Conservation (phyloP, 192 early-diverging fungal species). For the Coemansia sp. region DNA sequence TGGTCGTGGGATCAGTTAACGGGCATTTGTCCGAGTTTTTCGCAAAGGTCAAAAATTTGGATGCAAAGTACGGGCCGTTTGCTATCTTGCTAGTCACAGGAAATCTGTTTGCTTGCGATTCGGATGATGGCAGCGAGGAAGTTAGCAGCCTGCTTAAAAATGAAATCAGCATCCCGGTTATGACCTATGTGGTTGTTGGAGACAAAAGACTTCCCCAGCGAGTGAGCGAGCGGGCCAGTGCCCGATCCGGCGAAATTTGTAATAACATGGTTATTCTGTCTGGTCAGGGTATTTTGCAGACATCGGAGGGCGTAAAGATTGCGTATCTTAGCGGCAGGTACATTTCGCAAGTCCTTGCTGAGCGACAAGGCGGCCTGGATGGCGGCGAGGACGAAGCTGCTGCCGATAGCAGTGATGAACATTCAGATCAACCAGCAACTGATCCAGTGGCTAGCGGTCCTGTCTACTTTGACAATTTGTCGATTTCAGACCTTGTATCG, state of each 20-base stretch:
- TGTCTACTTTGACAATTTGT: conserved; percentile 20
- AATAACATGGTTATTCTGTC: conserved; percentile 72
- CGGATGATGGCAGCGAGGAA: conserved; percentile 47
- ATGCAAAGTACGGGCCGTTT: conserved; percentile 84
- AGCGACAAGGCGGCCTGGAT: not conserved
- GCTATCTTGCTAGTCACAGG: conserved; percentile 76
- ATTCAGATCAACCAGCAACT: not conserved
- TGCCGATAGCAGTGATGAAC: not conserved
- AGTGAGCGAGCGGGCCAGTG: conserved; percentile 54
- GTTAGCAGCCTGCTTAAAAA: conserved; percentile 56
- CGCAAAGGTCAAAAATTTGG: conserved; percentile 68
- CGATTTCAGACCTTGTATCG: conserved; percentile 20
- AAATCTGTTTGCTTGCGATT: conserved; percentile 66
- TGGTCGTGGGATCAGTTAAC: conserved; percentile 74
- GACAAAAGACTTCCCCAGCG: conserved; percentile 57
- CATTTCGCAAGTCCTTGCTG: conserved; percentile 5
- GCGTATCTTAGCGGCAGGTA: conserved; percentile 47
- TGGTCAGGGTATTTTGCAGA: conserved; percentile 48
- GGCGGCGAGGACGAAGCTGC: not conserved
- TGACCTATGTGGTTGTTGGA: conserved; percentile 75
- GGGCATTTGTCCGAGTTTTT: conserved; percentile 68
- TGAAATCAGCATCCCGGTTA: conserved; percentile 62
- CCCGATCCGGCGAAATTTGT: conserved; percentile 70
- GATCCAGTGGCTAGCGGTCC: not conserved
- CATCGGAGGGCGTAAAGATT: conserved; percentile 49